Evolutionary conservation across 208 protist species (phyloP).

Genomic region (Trypanosoma scelopori): DNA sequence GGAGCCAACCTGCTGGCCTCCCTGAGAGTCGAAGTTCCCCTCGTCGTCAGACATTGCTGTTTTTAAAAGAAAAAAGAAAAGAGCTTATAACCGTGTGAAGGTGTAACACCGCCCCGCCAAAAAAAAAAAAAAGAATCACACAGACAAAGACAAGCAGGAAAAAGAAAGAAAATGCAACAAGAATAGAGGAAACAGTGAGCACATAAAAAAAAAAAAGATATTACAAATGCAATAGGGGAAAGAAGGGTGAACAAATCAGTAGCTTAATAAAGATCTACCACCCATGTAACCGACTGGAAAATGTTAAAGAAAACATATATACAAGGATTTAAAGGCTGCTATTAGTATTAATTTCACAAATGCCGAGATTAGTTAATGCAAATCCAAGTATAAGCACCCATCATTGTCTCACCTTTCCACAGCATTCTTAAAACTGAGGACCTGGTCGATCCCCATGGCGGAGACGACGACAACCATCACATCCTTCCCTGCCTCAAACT

Average conservation of each 20-base stretch:
- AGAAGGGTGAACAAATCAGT: conserved; percentile 8
- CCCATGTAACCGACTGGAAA: no score
- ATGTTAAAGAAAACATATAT: neutral
- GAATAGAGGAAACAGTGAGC: conserved; percentile 26
- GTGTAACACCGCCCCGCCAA: no score
- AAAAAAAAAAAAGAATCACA: conserved; percentile 24
- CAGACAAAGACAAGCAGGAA: conserved; percentile 6
- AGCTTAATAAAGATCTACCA: neutral
- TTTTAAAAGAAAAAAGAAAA: conserved; percentile 16
- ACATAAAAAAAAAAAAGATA: neutral
- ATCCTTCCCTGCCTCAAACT: conserved; percentile 94
- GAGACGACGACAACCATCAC: conserved; percentile 92
- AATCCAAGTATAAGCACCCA: conserved; percentile 14
- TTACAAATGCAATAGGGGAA: no score
- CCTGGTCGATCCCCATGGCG: conserved; percentile 96
- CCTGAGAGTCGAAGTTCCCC: conserved; percentile 72
- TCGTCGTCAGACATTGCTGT: conserved; percentile 66
- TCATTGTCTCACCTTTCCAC: conserved; percentile 33
- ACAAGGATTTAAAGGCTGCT: neutral
- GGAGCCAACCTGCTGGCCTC: conserved; percentile 65
- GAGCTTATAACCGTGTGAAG: no score
- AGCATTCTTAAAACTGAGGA: conserved; percentile 93
- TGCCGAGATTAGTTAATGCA: neutral
- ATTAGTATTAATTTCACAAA: conserved; percentile 10
- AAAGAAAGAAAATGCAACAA: conserved; percentile 20